A percentile compares a stretch with the other conserved stretches of the same genome.
Evolutionary conservation across 352 stramenopile genomes (phyloP).

Genomic region (Salisapilia sapeloensis): DNA sequence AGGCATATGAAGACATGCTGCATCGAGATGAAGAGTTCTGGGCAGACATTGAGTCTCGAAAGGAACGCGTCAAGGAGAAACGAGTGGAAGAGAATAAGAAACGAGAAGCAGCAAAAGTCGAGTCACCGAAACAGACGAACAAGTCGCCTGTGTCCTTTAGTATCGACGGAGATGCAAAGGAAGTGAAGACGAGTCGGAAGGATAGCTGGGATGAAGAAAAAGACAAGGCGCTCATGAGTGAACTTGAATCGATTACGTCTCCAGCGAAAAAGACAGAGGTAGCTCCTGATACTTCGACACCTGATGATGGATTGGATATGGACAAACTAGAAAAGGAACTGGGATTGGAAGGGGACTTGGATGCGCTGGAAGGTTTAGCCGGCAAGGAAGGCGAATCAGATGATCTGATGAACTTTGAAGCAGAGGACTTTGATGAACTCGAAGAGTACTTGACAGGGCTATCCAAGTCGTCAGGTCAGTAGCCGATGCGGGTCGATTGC

Average conservation of each 20-base stretch:
- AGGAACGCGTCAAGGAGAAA: conserved; percentile 47
- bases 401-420: conserved; percentile 73
- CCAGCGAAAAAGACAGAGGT: conserved; percentile 21
- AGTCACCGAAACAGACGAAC: conserved; percentile 14
- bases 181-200: conserved; percentile 35
- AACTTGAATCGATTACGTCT: conserved; percentile 63
- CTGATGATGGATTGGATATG: conserved; percentile 35
- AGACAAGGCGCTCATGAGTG: conserved; percentile 75
- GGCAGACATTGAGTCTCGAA: conserved; percentile 69
- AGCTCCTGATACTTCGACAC: conserved; percentile 1
- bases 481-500: no score
- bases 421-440: conserved; percentile 78
- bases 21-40: conserved; percentile 76
- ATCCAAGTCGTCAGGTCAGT: conserved; percentile 26
- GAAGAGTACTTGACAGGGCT: conserved; percentile 77
- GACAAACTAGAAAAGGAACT: conserved; percentile 72
- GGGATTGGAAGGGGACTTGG: conserved; percentile 42
- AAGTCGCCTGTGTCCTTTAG: conserved; percentile 49
- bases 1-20: conserved; percentile 81
- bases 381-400: conserved; percentile 22
- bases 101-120: conserved; percentile 15
- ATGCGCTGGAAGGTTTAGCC: conserved; percentile 17
- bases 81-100: conserved; percentile 55
- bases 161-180: conserved; percentile 48
- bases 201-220: conserved; percentile 75